Base-by-base conservation (phyloP, 2,329 filamentous ascomycete species). In the Cordyceps cicadae region DNA sequence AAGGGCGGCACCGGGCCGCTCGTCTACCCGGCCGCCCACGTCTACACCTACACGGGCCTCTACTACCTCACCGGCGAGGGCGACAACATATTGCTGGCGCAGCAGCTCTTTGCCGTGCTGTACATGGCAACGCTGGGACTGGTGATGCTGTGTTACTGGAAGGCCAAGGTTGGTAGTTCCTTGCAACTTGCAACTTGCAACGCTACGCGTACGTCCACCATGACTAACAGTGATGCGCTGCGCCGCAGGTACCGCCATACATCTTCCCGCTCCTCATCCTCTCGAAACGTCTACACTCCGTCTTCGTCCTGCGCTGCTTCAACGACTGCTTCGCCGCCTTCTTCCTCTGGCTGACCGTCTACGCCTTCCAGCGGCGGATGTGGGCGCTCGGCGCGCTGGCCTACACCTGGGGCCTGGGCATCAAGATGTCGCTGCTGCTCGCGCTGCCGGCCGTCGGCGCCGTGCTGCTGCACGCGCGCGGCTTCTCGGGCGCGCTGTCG, bases 381-480 rank as follows among this genome's bases (percentile, higher is more conserved):
- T 97, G 90, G 89, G 86, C 86, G 29, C 67, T 87, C 0, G 94
- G 87, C 7, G 87, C 85, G 54, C 71, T 91, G 17, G 77, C 85
- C 54, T 97, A 89, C 77, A 88, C 87, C 55, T 81, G 86, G 68
- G 93, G 91, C 0, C 75, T 99, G 14, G 92, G 90, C n/a, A 85
- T 94, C 67, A 99, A 99, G 77, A 99, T 99, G 94, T 90, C 89
- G 15, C 73, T 97, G 54, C 79, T 99, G 48, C 80, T 99, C 46
- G 84, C 87, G 8, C 81, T 95, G 48, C 94, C 94, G 0, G 92
- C 90, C 0, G 81, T 97, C 56, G 91, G 84, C 0, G 73, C 91
- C 9, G 76, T 96, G 39, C 79, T 95, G 41, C 84, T 95, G 63
- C 83, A 95, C 57, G 88, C 85, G 15, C 76, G 87, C 61, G 90